Evolutionary conservation across 495 filamentous ascomycete genomes (phyloP), one percentile per base, ranked within the genome.

Genomic region (Podospora pseudopauciseta): DNA sequence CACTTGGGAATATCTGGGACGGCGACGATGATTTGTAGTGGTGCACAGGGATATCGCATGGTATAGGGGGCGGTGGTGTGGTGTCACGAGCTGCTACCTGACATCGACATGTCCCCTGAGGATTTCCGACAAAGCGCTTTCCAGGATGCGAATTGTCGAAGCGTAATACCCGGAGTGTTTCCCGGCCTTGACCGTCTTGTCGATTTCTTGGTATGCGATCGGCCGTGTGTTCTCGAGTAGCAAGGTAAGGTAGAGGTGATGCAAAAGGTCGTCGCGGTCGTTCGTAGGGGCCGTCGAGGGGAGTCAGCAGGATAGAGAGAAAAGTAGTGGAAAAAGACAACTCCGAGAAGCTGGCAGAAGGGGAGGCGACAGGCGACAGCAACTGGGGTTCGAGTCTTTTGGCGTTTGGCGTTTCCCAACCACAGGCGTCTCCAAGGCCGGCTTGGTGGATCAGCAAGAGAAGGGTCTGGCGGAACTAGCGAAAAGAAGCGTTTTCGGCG

Each of bases 401-500:
- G 64, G 59, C 56, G 67, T 60, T 30, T 73, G 73, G 75, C 70
- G 70, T 72, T 63, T 62, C 56, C 66, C 67, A 68, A 70, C 69
- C 58, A 65, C 56, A 28, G 65, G 61, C 32, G 20, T 54, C 56
- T 57, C 54, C 49, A 65, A 63, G 61, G 3, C 67, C 49, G 57
- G 49, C 59, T 26, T 18, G 57, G 68, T 69, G 70, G 72, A 69
- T 71, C 67, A 69, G 65, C 59, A 11, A 62, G 57, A 56, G 66
- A 68, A 64, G 67, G 63, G 67, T 26, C 65, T 67, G 67, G 64
- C 61, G 44, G 26, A 53, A 68, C 53, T 62, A 65, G 67, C 67
- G 67, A 68, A 65, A 32, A 67, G 64, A 60, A 71, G 71, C 65
- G 72, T 76, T 71, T 73, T 74, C 72, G 74, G 72, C 69, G 75